A percentile compares a stretch with the other conserved stretches of the same genome.
Conservation (phyloP, 2,329 filamentous ascomycete genomes). For the Hypoxylon sp. region DNA sequence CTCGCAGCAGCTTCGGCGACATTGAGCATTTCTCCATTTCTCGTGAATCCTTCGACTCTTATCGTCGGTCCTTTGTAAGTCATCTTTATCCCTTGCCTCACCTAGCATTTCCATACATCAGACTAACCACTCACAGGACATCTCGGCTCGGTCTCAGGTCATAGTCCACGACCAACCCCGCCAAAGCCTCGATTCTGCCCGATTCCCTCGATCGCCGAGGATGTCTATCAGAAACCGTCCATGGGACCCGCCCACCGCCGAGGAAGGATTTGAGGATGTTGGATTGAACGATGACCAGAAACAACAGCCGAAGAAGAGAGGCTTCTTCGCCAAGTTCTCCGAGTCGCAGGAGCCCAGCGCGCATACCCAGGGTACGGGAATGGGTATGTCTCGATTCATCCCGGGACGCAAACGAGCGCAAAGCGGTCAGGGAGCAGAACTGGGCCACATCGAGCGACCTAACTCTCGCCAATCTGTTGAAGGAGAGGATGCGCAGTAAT, state of each 20-base stretch:
- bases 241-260: constrained; percentile 73
- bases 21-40: constrained; percentile 96
- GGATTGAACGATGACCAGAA: constrained; percentile 83
- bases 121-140: constrained; percentile 68
- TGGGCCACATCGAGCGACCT: constrained; percentile 51
- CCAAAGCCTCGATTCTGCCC: constrained; percentile 83
- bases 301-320: constrained; percentile 74
- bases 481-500: constrained; percentile 48
- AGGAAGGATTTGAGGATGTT: constrained; percentile 91
- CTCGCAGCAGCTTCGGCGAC: constrained; percentile 74
- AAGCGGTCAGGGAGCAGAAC: constrained; percentile 52
- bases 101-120: neutral
- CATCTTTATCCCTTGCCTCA: neutral
- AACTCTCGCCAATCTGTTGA: constrained; percentile 48
- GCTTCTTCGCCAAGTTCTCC: constrained; percentile 85
- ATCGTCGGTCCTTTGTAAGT: constrained; percentile 92
- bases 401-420: constrained; percentile 53
- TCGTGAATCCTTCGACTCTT: constrained; percentile 96
- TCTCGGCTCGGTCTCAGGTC: constrained; percentile 87
- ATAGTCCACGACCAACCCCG: constrained; percentile 71
- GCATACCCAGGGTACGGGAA: constrained; percentile 42
- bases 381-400: constrained; percentile 52
- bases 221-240: constrained; percentile 69
- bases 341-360: constrained; percentile 59
- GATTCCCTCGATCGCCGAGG: constrained; percentile 71